Evolutionary conservation across 805 yeast genomes (phyloP).

Genomic region (Candida coquimbonensis): DNA sequence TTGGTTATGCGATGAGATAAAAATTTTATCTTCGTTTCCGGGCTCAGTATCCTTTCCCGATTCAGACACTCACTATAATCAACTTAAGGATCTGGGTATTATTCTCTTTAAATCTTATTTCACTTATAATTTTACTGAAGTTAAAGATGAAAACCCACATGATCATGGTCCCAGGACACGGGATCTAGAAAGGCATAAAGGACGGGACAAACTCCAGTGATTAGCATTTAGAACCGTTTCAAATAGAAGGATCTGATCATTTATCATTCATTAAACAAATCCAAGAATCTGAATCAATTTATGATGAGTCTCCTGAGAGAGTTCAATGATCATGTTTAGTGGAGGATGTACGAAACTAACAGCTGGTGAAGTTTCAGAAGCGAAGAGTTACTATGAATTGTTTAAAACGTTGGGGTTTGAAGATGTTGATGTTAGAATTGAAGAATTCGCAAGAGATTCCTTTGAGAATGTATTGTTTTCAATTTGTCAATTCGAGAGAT

Average conservation of each 20-base stretch:
- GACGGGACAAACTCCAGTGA: constrained; percentile 43
- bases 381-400: no score
- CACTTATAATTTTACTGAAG: no score
- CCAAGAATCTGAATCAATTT: no score
- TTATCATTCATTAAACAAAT: constrained; percentile 53
- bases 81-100: no score
- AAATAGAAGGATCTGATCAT: constrained; percentile 63
- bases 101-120: no score
- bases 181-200: constrained; percentile 46
- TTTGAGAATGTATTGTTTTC: constrained; percentile 41
- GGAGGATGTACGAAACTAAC: no score
- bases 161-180: constrained; percentile 55
- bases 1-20: not conserved
- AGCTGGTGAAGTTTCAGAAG: no score
- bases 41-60: not conserved
- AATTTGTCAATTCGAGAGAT: constrained; percentile 44
- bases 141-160: constrained; percentile 16
- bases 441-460: no score
- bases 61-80: not conserved
- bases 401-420: no score
- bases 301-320: no score
- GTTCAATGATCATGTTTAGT: no score
- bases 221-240: constrained; percentile 67
- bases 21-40: not conserved
- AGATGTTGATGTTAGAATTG: no score